Conservation (phyloP, 2,329 filamentous ascomycete species). For the Neoarthrinium moseri region DNA sequence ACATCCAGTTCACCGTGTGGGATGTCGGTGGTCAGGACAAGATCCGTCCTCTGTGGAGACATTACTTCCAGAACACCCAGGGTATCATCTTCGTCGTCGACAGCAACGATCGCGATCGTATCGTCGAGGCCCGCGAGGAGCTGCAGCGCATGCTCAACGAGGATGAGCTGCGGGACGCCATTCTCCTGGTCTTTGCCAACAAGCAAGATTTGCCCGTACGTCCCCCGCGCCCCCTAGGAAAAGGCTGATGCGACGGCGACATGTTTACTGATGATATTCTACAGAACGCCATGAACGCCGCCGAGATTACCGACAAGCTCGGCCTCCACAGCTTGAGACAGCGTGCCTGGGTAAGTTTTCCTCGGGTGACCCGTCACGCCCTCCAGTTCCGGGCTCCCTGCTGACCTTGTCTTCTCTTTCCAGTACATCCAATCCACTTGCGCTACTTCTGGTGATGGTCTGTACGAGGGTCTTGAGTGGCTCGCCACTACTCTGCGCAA, state of each 20-base stretch:
- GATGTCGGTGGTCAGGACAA: slow-evolving; percentile 99
- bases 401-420: slow-evolving; percentile 20
- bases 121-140: slow-evolving; percentile 95
- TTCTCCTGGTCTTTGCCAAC: slow-evolving; percentile 28
- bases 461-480: slow-evolving; percentile 98
- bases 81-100: slow-evolving; percentile 99
- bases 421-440: slow-evolving; percentile 99
- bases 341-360: slow-evolving; percentile 86
- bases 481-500: slow-evolving; percentile 81
- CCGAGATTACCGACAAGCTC: slow-evolving; percentile 99
- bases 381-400: no score
- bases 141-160: slow-evolving; percentile 93
- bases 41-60: slow-evolving; percentile 98
- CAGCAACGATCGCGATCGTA: slow-evolving; percentile 97
- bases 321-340: slow-evolving; percentile 98
- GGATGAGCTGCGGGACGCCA: slow-evolving; percentile 15
- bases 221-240: slow-evolving; percentile 6
- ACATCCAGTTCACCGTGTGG: slow-evolving; percentile 99
- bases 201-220: slow-evolving; percentile 98
- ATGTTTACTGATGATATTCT: slow-evolving; percentile 10
- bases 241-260: no score
- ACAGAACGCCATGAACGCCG: slow-evolving; percentile 98
- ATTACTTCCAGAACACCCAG: slow-evolving; percentile 99
- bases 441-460: slow-evolving; percentile 97
- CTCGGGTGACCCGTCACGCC: not conserved